These are phyloP conservation scores for Penicillium sp. DNA, from an alignment of 2,329 filamentous ascomycete species.

Conservation along the genomic window DNA sequence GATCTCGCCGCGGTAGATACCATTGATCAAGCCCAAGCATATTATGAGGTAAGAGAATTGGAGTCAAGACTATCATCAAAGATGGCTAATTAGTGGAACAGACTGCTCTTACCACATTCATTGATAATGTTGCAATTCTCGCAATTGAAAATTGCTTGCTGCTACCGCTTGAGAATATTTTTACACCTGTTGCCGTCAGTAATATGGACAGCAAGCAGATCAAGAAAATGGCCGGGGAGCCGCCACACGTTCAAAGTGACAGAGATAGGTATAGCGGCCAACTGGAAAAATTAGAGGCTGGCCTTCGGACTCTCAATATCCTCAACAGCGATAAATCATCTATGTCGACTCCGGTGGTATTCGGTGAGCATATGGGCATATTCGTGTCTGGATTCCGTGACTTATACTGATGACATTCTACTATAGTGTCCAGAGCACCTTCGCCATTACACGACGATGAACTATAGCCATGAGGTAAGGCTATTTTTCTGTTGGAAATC, in stretches of 20 bases:
- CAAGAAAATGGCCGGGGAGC: conserved; percentile 44
- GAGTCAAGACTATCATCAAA: too few species aligned
- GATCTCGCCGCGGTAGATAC: conserved; percentile 46
- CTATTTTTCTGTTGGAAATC: too few species aligned
- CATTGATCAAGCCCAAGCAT: conserved; percentile 43
- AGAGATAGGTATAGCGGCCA: conserved; percentile 18
- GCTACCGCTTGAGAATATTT: conserved; percentile 44
- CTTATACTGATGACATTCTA: too few species aligned
- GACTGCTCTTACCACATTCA: conserved; percentile 48
- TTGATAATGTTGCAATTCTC: conserved; percentile 55
- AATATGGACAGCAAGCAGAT: conserved; percentile 38
- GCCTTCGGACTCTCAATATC: not conserved
- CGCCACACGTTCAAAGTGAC: conserved; percentile 14
- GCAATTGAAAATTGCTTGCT: conserved; percentile 56
- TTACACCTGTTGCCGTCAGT: conserved; percentile 45
- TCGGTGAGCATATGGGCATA: not conserved
- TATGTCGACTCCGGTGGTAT: not conserved
- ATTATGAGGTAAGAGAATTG: conserved; percentile 32
- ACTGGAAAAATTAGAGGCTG: conserved; percentile 14
- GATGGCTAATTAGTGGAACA: conserved; percentile 6
- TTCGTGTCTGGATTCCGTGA: too few species aligned
- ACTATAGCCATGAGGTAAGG: too few species aligned
- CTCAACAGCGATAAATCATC: not conserved
- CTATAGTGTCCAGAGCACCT: too few species aligned
- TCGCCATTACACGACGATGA: too few species aligned